Base-by-base conservation (phyloP, 441 rosid genomes). In the Metrosideros polymorpha region DNA sequence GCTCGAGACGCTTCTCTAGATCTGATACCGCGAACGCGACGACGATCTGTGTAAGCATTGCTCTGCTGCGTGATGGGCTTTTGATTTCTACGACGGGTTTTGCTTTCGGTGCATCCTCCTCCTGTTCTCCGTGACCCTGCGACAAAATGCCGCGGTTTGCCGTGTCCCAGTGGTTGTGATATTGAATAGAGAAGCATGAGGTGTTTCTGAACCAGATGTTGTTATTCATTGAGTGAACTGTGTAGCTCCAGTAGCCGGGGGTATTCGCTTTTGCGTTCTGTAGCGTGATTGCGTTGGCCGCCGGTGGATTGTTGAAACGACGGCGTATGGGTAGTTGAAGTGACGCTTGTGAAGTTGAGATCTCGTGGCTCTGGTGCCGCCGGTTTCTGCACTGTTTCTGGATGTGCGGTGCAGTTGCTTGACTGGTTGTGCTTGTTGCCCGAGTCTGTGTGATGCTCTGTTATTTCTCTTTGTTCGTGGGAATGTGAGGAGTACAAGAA, bases 11-110 rank as follows among this genome's bases (percentile, higher is more conserved):
- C 79, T 35, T 86, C n/a, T n/a, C n/a, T 86, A 92, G 95, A 93
- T 94, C 96, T 93, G 92, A 86, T 86, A 88, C 89, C 84, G 32
- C 27, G 51, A 82, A 79, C 52, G 75, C 84, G 85, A 55, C 85
- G 55, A 55, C 87, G 86, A 91, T 90, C 85, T 88, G 84, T 89
- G 95, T 93, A 89, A 87, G 86, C 83, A 52, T 54, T 88, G 25
- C 57, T 53, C 53, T 56, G 86, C 52, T 77, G 55, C 66, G 19
- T 9, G 50, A 51, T 18, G 55, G 15, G 6, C 47, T 27, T 79
- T 83, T 32, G 7, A 13, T 7, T 53, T 87, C 86, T 87, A 85
- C 43, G 32, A 42, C 83, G 87, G 35, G 88, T 91, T 82, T 51
- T 52, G 43, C 59, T 83, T 49, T 71, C 32, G 83, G 49, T 59